Conservation (phyloP, 2,329 filamentous ascomycete species). For the Alternaria consortialis region DNA sequence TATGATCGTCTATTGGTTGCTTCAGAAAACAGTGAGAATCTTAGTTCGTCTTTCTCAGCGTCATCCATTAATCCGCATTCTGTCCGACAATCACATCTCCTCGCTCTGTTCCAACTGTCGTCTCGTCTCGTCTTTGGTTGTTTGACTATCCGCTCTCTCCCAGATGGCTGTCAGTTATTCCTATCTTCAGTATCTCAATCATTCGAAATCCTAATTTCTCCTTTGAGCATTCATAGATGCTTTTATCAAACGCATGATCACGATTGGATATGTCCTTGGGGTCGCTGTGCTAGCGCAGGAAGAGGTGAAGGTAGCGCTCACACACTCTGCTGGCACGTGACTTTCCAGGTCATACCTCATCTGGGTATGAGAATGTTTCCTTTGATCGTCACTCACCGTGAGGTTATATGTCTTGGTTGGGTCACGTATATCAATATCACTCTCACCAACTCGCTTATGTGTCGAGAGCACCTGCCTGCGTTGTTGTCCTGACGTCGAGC, state of each 20-base stretch:
- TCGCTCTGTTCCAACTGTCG: neutral
- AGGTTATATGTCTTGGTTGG: neutral
- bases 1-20: neutral
- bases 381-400: neutral
- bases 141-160: neutral
- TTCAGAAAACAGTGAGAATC: neutral
- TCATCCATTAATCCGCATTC: neutral
- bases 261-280: neutral
- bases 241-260: neutral
- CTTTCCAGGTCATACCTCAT: too few relatives aligned
- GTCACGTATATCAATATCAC: neutral
- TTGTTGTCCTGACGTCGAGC: neutral
- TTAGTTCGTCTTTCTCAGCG: neutral
- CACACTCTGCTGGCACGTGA: neutral
- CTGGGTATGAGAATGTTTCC: neutral
- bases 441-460: neutral
- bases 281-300: neutral
- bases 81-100: neutral
- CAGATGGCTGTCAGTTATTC: neutral
- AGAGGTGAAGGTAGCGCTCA: neutral
- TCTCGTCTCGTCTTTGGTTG: neutral
- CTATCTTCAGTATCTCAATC: neutral
- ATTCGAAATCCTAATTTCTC: neutral
- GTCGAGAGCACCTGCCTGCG: constrained; percentile 2
- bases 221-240: neutral